These are phyloP conservation scores for Fagus crenata DNA, from an alignment of 306 rosid genomes.

Conservation along the genomic window DNA sequence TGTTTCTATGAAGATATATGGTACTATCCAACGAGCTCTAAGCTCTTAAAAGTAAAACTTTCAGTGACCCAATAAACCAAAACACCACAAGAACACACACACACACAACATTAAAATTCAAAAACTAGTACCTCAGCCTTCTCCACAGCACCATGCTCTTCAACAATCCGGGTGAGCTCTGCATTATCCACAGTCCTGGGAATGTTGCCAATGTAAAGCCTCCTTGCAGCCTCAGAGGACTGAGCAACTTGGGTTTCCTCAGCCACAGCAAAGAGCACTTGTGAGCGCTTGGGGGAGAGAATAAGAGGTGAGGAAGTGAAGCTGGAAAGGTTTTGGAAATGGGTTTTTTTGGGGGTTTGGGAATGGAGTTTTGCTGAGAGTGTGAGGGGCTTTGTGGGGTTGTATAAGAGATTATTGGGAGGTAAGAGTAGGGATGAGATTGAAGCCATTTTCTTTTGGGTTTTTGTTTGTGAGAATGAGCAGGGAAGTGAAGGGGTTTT, in stretches of 20 bases:
- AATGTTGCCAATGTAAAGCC: constrained; percentile 83
- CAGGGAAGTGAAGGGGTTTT: neutral
- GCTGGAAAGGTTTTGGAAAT: constrained; percentile 31
- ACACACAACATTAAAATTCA: neutral
- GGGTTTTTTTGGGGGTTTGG: constrained; percentile 34
- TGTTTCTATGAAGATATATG: too few species aligned
- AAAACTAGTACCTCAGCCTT: constrained; percentile 63
- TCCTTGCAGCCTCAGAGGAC: constrained; percentile 55
- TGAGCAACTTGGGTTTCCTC: constrained; percentile 47
- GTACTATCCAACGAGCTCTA: too few species aligned
- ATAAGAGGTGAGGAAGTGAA: constrained; percentile 26
- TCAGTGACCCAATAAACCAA: too few species aligned
- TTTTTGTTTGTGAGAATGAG: neutral
- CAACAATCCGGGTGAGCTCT: constrained; percentile 62
- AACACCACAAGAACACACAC: too few species aligned
- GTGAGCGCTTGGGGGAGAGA: constrained; percentile 17
- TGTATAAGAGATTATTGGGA: constrained; percentile 49
- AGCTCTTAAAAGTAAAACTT: too few species aligned
- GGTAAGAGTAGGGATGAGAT: constrained; percentile 50
- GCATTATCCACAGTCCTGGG: constrained; percentile 65
- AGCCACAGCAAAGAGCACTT: constrained; percentile 54
- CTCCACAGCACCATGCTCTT: constrained; percentile 85
- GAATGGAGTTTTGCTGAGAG: constrained; percentile 32
- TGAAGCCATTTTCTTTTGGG: constrained; percentile 52
- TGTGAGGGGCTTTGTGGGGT: constrained; percentile 35